Percentiles rank a stretch among this genome's conserved stretches.
phyloP scores from a whole-genome alignment of 129 eudicot genomes.

The Artemisia tridentata region DNA sequence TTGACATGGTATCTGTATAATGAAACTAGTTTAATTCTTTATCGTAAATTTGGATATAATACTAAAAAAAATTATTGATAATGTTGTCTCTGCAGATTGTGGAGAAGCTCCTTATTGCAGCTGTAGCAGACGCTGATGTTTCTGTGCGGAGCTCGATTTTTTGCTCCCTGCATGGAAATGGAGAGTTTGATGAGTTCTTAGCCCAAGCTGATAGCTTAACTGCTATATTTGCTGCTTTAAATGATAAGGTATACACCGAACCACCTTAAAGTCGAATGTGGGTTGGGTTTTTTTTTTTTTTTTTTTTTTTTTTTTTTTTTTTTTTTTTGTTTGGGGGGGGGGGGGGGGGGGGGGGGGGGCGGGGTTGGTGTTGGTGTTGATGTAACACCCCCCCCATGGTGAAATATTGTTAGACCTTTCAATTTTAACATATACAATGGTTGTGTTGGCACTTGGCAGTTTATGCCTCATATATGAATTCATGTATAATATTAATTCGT shows the following conservation, averaged over 20 bases:
- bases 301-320: too few species aligned
- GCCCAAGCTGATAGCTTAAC: constrained; percentile 96
- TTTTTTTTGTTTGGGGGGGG: too few species aligned
- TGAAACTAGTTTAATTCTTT: not conserved
- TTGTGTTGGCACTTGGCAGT: too few species aligned
- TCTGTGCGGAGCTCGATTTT: constrained; percentile 80
- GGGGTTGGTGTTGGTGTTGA: too few species aligned
- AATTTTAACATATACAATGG: too few species aligned
- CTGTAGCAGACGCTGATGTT: constrained; percentile 95
- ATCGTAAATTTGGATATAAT: not conserved
- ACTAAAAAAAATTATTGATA: constrained; percentile 1
- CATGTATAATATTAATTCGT: too few species aligned
- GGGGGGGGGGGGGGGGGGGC: too few species aligned
- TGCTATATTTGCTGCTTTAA: constrained; percentile 90
- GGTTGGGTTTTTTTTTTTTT: too few species aligned
- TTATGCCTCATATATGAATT: too few species aligned
- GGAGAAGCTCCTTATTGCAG: constrained; percentile 89
- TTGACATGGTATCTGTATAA: constrained; percentile 5
- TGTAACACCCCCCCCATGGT: too few species aligned
- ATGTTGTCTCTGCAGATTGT: constrained; percentile 59
- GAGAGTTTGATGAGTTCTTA: constrained; percentile 80
- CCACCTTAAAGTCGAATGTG: too few species aligned
- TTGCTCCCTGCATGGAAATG: constrained; percentile 65
- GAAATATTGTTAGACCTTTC: too few species aligned
- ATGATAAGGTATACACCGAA: constrained; percentile 68